Base-by-base conservation (phyloP, 164 flowering plant genomes). In the Vitis labrusca region DNA sequence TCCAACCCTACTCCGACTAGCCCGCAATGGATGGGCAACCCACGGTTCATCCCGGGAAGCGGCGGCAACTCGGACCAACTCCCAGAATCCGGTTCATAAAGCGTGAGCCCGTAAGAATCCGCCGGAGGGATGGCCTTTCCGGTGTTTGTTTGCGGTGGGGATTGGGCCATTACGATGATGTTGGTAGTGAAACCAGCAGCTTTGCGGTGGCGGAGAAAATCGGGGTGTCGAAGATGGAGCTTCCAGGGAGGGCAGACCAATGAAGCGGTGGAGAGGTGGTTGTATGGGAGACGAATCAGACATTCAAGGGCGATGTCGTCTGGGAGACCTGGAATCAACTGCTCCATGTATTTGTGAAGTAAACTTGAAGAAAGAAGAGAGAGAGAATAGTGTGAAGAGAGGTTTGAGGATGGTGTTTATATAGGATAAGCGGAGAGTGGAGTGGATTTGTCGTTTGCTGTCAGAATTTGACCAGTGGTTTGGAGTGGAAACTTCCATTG, bases 271-370 rank as follows among this genome's bases (percentile, higher is more conserved):
- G 61, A 5, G 10, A 59, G 23, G 15, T 16, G 17, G 27, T 13
- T 23, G 61, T 12, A 59, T 10, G 61, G 29, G 61, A 59, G 23
- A 13, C 61, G 61, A 16, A 59, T 23, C 19, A 59, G 19, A 16
- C 61, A 59, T 59, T 13, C 61, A 8, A 16, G 29, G 61, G 19
- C 61, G 6, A 59, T n/a, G 29, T 59, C 61, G 27, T 59, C 61
- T 16, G 61, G 61, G n/a, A 59, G 29, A 59, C 61, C 61, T 23
- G 61, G 61, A 59, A 59, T 59, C 27, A 59, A 23, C 11, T 59
- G 6, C 7, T 6, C 7, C 7, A 4, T 32, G 7, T 32, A 32
- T 32, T 32, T 4, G 7, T 32, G 44, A 32, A 32, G 44, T 32
- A 32, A 6, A 32, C 44, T 32, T 32, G 44, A 32, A 32, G 44